Conservation (phyloP, 306 rosid species). For the Gillenia trifoliata region DNA sequence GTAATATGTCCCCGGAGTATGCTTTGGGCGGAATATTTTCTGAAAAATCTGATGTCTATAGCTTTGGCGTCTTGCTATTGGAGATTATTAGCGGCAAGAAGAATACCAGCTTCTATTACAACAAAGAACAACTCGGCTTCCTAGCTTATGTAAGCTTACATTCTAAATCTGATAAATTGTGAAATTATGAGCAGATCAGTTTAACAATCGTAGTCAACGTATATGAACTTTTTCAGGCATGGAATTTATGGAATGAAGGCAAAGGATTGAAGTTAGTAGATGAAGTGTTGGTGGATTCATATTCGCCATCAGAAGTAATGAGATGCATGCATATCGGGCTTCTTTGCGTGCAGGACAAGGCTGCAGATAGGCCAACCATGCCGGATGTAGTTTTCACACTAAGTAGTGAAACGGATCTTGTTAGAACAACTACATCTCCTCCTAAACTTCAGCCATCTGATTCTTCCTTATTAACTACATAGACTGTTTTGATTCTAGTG, state of each 20-base stretch:
- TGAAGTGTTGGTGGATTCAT: not conserved
- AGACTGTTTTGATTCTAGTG: too few relatives aligned
- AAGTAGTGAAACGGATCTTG: slow-evolving; percentile 1
- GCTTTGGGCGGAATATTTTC: slow-evolving; percentile 21
- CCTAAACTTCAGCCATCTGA: too few relatives aligned
- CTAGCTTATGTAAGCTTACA: slow-evolving; percentile 25
- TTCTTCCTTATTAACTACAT: too few relatives aligned
- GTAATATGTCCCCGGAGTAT: slow-evolving; percentile 36
- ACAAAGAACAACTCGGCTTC: not conserved
- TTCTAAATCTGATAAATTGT: not conserved
- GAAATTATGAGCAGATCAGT: not conserved
- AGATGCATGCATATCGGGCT: slow-evolving; percentile 22
- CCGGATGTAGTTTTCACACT: slow-evolving; percentile 14
- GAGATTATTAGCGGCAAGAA: slow-evolving; percentile 29
- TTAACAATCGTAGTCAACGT: not conserved
- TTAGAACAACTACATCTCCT: too few relatives aligned
- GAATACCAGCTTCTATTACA: slow-evolving; percentile 16
- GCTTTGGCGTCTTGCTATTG: slow-evolving; percentile 28
- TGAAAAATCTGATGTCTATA: slow-evolving; percentile 29
- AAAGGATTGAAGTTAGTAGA: not conserved
- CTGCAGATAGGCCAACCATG: slow-evolving; percentile 26
- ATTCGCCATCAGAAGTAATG: not conserved
- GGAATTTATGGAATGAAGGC: slow-evolving; percentile 14
- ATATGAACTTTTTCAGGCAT: slow-evolving; percentile 1
- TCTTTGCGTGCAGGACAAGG: slow-evolving; percentile 24